Evolutionary conservation across 805 yeast genomes (phyloP).

Genomic region (Barnettozyma botsteinii): DNA sequence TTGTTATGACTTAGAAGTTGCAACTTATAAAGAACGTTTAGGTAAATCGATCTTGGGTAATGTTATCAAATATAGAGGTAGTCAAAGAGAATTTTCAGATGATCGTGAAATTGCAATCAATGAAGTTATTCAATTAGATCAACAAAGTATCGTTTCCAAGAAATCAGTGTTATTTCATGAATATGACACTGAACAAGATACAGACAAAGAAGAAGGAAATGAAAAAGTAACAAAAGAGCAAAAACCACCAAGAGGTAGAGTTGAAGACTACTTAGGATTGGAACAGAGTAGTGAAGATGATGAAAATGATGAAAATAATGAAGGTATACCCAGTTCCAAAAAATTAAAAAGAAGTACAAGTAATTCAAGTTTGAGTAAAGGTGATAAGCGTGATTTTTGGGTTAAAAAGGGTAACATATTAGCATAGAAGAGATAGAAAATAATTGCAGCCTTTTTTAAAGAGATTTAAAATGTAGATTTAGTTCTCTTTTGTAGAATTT

Average conservation of each 20-base stretch:
- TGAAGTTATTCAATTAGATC: conserved; percentile 43
- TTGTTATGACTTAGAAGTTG: conserved; percentile 65
- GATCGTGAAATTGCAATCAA: conserved; percentile 60
- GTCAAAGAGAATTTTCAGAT: conserved; percentile 70
- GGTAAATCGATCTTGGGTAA: conserved; percentile 77
- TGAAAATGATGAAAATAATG: too few species aligned
- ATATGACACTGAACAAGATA: conserved; percentile 13
- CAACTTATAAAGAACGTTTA: conserved; percentile 58
- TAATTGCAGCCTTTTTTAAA: background rate
- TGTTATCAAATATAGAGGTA: conserved; percentile 69
- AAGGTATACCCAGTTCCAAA: conserved; percentile 15
- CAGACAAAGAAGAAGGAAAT: background rate
- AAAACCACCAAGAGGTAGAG: conserved; percentile 1
- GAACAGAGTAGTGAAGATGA: conserved; percentile 25
- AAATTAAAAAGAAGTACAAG: conserved; percentile 8
- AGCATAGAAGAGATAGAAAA: conserved; percentile 12
- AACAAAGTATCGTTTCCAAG: conserved; percentile 14
- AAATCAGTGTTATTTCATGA: conserved; percentile 5
- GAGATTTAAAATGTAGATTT: too few species aligned
- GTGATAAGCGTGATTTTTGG: conserved; percentile 32
- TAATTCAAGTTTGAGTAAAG: conserved; percentile 15
- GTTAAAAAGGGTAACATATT: conserved; percentile 29
- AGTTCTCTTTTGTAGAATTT: too few species aligned
- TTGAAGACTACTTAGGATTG: conserved; percentile 25
- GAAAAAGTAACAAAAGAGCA: background rate